Percentiles rank a stretch among this genome's conserved stretches.
These are phyloP conservation scores for Rubroboletus pulcherrimus DNA, from an alignment of 768 basidiomycete species.

Conservation along the genomic window DNA sequence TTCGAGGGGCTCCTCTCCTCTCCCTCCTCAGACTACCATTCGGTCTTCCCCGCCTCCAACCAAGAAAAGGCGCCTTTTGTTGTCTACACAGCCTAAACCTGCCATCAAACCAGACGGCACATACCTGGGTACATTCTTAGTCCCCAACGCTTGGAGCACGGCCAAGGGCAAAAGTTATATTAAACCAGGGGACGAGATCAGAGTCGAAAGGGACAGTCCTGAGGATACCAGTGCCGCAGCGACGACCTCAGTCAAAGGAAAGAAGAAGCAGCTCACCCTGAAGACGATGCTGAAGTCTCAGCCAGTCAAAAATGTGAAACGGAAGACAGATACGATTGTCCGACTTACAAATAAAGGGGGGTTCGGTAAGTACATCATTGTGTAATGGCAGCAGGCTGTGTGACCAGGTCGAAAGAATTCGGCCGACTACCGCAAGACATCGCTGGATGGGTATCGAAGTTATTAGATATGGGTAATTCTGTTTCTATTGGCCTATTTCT, in stretches of 20 bases:
- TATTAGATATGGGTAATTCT: constrained; percentile 62
- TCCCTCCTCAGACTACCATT: constrained; percentile 5
- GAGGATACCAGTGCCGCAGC: constrained; percentile 28
- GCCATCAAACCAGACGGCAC: constrained; percentile 23
- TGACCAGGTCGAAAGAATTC: constrained; percentile 51
- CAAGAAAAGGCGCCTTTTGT: constrained; percentile 53
- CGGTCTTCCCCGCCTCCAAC: constrained; percentile 33
- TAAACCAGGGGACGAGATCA: constrained; percentile 56
- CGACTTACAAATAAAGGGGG: constrained; percentile 61
- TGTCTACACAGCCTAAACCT: constrained; percentile 15
- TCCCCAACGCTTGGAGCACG: constrained; percentile 77
- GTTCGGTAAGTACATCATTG: constrained; percentile 47
- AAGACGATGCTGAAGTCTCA: constrained; percentile 63
- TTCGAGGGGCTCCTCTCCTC: constrained; percentile 26
- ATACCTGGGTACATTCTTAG: constrained; percentile 66
- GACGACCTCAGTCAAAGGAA: constrained; percentile 29
- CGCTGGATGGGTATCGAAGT: constrained; percentile 68
- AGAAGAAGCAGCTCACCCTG: constrained; percentile 65
- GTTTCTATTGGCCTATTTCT: background rate
- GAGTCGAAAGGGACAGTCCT: constrained; percentile 51
- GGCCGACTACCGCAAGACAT: constrained; percentile 69
- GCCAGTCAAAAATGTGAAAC: constrained; percentile 43
- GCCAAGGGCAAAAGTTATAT: constrained; percentile 71
- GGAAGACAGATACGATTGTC: constrained; percentile 60
- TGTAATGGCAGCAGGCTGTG: background rate